Conservation (phyloP, 768 basidiomycete species). For the Clitopilus hobsonii region DNA sequence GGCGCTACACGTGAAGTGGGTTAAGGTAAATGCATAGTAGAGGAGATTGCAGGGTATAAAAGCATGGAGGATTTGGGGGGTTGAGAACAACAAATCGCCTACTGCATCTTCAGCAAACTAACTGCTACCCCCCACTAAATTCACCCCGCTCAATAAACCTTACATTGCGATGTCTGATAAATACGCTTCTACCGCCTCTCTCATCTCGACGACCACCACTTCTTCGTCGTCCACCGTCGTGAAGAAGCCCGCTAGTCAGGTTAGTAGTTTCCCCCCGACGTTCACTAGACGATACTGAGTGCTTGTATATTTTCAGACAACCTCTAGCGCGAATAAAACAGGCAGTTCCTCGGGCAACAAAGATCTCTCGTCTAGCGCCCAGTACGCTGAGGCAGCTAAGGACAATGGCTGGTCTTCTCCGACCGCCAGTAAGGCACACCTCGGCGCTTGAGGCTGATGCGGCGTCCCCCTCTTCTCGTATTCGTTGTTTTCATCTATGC, state of each 20-base stretch:
- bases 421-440: conserved; percentile 11
- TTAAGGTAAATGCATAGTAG: background rate
- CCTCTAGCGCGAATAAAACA: background rate
- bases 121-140: background rate
- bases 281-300: background rate
- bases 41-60: background rate
- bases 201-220: conserved; percentile 6
- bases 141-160: background rate
- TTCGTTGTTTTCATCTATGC: background rate
- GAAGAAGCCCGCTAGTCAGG: background rate
- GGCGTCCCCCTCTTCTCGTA: background rate
- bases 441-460: background rate
- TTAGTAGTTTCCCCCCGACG: background rate
- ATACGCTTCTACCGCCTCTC: conserved; percentile 12
- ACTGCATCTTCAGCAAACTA: background rate
- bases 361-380: background rate
- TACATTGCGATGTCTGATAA: conserved; percentile 10
- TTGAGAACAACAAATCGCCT: background rate
- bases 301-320: background rate
- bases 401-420: conserved; percentile 19
- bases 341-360: background rate
- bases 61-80: background rate
- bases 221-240: background rate
- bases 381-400: conserved; percentile 14
- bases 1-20: background rate